These are phyloP conservation scores for Aspergillus fumigatiaffinis DNA, from an alignment of 2,329 filamentous ascomycete genomes.

Conservation along the genomic window DNA sequence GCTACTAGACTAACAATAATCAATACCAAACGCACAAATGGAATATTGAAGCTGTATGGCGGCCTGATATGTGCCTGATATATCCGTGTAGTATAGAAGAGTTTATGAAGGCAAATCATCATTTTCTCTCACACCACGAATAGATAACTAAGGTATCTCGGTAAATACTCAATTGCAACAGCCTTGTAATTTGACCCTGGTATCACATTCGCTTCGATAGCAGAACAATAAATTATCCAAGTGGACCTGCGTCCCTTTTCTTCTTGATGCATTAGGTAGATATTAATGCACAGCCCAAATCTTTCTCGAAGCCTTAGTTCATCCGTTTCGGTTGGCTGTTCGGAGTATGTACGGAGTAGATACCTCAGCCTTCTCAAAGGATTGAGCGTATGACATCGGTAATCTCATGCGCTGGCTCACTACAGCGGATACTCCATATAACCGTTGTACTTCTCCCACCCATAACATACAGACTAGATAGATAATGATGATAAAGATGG, in stretches of 20 bases:
- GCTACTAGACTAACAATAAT: background rate
- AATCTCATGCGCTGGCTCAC: background rate
- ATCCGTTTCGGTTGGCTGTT: background rate
- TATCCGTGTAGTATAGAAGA: background rate
- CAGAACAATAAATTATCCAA: background rate
- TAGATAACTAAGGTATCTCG: background rate
- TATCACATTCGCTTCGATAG: background rate
- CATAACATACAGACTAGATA: background rate
- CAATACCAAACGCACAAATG: background rate
- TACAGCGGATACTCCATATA: background rate
- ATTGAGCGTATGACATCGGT: background rate
- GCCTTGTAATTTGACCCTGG: background rate
- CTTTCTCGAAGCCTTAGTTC: conserved; percentile 19
- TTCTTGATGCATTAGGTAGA: conserved; percentile 2
- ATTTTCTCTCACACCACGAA: background rate
- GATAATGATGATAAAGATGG: background rate
- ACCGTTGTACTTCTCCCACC: background rate
- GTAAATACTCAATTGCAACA: background rate
- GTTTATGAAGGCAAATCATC: background rate
- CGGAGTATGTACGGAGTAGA: background rate
- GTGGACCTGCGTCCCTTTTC: background rate
- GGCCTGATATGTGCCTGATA: conserved; percentile 25
- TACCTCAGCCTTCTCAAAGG: background rate
- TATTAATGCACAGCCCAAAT: conserved; percentile 16
- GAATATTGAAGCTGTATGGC: conserved; percentile 17